These are phyloP conservation scores for Malania oleifera DNA, from an alignment of 164 flowering plant species.

Conservation along the genomic window DNA sequence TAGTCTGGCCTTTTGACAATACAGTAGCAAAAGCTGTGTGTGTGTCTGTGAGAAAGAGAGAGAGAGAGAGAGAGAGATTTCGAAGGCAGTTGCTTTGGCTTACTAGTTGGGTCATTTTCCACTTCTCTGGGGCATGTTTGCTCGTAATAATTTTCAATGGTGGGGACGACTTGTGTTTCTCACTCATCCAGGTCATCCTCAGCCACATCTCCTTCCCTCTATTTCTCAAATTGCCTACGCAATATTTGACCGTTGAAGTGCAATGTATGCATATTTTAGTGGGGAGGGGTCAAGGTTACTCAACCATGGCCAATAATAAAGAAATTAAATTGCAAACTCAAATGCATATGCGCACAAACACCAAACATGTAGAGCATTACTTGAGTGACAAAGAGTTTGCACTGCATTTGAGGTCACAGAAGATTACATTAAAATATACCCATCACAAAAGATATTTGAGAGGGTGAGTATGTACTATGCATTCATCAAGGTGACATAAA, in stretches of 20 bases:
- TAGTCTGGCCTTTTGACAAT: background rate
- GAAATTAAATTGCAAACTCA: no score
- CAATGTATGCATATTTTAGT: background rate
- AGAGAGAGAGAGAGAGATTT: slow-evolving; percentile 7
- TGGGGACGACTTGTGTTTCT: slow-evolving; percentile 23
- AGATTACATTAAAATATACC: no score
- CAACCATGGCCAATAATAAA: background rate
- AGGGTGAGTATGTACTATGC: no score
- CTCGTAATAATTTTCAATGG: slow-evolving; percentile 21
- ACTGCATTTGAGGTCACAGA: background rate
- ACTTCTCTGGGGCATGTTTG: slow-evolving; percentile 26
- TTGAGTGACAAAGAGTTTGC: no score
- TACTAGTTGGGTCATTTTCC: slow-evolving; percentile 43
- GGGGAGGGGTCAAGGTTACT: background rate
- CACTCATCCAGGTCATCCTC: slow-evolving; percentile 30
- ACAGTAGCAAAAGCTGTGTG: background rate
- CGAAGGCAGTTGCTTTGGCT: slow-evolving; percentile 10
- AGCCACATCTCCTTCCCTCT: slow-evolving; percentile 6
- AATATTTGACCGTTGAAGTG: slow-evolving; percentile 15
- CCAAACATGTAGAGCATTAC: no score
- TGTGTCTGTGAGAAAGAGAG: slow-evolving; percentile 11
- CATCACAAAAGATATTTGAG: no score
- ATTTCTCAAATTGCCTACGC: slow-evolving; percentile 8
- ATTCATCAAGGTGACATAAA: no score
- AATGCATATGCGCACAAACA: no score